Evolutionary conservation across 805 yeast genomes (phyloP).

Genomic region (Cyberlindnera euphorbiae): DNA sequence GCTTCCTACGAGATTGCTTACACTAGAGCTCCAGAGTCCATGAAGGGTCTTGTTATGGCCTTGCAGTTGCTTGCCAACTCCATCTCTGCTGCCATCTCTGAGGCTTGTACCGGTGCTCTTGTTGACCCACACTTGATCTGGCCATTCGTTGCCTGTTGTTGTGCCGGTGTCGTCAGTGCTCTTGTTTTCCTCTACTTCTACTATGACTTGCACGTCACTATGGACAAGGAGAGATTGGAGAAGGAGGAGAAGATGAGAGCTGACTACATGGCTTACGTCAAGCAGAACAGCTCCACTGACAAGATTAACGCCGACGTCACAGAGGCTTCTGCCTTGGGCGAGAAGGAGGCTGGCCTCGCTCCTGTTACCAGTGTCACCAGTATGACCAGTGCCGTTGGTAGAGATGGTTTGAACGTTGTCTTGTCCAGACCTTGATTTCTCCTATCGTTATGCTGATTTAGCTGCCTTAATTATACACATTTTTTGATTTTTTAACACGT

Average conservation of each 20-base stretch:
- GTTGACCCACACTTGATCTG: constrained; percentile 66
- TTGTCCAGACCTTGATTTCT: constrained; percentile 1
- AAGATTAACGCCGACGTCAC: not conserved
- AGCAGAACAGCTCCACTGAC: constrained; percentile 2
- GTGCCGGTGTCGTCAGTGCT: constrained; percentile 57
- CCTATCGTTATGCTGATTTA: too few relatives aligned
- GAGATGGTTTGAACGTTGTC: constrained; percentile 3
- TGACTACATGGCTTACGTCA: constrained; percentile 9
- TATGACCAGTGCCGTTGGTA: not conserved
- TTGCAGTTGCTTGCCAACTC: constrained; percentile 66
- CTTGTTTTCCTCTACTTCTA: constrained; percentile 40
- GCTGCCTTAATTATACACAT: too few relatives aligned
- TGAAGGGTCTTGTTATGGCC: constrained; percentile 42
- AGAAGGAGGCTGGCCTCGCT: constrained; percentile 4
- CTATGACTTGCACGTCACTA: constrained; percentile 18
- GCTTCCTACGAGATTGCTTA: constrained; percentile 84
- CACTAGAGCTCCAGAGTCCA: constrained; percentile 68
- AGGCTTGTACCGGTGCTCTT: constrained; percentile 63
- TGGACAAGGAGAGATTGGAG: constrained; percentile 19
- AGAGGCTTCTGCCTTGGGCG: constrained; percentile 1
- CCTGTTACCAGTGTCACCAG: constrained; percentile 4
- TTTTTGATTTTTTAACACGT: too few relatives aligned
- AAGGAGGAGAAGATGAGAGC: constrained; percentile 17
- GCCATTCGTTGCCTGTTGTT: constrained; percentile 61
- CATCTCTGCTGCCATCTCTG: constrained; percentile 72